Conservation (phyloP, 2,329 filamentous ascomycete genomes). For the Capronia coronata region DNA sequence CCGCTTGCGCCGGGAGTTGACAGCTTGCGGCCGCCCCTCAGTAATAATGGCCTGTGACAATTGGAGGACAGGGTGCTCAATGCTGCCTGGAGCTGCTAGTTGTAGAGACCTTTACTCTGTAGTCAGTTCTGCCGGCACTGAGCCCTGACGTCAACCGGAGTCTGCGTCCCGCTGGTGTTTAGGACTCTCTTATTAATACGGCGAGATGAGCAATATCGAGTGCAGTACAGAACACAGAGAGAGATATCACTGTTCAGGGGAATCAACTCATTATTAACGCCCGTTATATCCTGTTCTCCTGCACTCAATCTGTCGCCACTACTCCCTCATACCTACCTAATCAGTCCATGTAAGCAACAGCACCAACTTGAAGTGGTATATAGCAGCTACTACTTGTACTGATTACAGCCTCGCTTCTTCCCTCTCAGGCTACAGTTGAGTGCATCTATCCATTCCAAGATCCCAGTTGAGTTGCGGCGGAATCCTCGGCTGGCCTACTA, state of each 20-base stretch:
- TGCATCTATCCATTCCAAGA: not conserved
- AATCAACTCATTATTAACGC: too few species aligned
- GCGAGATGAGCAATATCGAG: not conserved
- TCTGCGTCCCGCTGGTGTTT: not conserved
- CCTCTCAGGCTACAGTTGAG: not conserved
- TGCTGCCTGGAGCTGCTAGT: too few species aligned
- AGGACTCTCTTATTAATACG: not conserved
- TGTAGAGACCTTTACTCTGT: too few species aligned
- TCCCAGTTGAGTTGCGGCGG: conserved; percentile 9
- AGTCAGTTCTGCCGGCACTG: too few species aligned
- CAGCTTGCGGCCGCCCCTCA: too few species aligned
- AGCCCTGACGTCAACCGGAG: not conserved
- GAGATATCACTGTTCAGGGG: too few species aligned
- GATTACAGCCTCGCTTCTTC: not conserved
- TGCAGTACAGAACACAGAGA: too few species aligned
- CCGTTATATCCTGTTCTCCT: too few species aligned
- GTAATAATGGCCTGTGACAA: not conserved
- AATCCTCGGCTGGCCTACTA: conserved; percentile 17
- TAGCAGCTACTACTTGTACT: too few species aligned
- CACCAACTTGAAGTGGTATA: too few species aligned
- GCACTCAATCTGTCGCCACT: not conserved
- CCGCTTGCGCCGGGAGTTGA: not conserved
- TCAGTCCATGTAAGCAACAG: conserved; percentile 1
- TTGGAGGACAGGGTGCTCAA: not conserved
- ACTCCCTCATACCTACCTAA: not conserved